Evolutionary conservation across 345 rosid genomes (phyloP).

Genomic region (Aegle marmelos): DNA sequence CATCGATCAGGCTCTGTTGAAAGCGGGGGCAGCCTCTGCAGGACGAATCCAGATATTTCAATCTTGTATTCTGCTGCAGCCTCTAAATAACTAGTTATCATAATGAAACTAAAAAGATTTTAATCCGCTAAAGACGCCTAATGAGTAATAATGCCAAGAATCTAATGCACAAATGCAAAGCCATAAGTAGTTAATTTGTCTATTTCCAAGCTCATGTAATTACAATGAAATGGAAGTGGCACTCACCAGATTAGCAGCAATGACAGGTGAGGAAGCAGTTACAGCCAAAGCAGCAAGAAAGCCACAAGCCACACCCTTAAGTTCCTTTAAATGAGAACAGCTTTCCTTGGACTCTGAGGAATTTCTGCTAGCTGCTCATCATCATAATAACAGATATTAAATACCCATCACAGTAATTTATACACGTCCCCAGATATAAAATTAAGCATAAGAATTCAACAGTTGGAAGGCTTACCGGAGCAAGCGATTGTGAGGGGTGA

Average conservation of each 20-base stretch:
- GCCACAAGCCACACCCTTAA: slow-evolving; percentile 64
- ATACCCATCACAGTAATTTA: background rate
- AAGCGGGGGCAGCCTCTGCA: slow-evolving; percentile 91
- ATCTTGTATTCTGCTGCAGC: slow-evolving; percentile 5
- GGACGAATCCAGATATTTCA: slow-evolving; percentile 9
- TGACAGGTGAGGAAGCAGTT: slow-evolving; percentile 65
- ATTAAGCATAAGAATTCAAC: background rate
- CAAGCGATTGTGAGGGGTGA: slow-evolving; percentile 36
- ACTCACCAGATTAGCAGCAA: slow-evolving; percentile 76
- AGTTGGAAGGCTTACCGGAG: slow-evolving; percentile 39
- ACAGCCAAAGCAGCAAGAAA: slow-evolving; percentile 66
- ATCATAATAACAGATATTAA: slow-evolving; percentile 12
- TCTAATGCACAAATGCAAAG: too few relatives aligned
- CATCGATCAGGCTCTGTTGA: slow-evolving; percentile 87
- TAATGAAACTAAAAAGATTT: background rate
- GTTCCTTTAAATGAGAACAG: slow-evolving; percentile 42
- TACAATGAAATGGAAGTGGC: background rate
- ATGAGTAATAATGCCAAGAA: too few relatives aligned
- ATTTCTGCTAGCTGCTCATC: slow-evolving; percentile 36
- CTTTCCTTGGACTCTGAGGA: slow-evolving; percentile 27
- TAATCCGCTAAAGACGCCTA: background rate
- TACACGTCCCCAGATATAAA: too few relatives aligned
- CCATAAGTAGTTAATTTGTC: too few relatives aligned
- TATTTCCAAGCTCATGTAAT: background rate
- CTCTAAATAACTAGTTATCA: background rate